These are phyloP conservation scores for Galerina marginata DNA, from an alignment of 768 basidiomycete species.

Conservation along the genomic window DNA sequence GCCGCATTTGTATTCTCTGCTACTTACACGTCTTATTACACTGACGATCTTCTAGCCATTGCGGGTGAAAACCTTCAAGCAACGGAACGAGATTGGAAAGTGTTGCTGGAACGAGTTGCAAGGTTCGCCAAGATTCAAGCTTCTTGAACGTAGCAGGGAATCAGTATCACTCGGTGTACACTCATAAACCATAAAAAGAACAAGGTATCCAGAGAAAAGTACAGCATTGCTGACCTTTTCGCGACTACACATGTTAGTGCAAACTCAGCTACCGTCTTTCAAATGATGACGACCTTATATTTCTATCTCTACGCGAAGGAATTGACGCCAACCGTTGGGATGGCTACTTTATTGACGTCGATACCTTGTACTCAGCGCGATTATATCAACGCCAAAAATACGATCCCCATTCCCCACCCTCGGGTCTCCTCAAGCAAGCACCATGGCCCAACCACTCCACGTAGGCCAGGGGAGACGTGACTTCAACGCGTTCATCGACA, in stretches of 20 bases:
- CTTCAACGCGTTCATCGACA: no score
- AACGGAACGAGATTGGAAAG: no score
- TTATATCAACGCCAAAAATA: neutral
- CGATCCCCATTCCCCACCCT: neutral
- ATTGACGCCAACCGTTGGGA: conserved; percentile 1
- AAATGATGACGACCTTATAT: neutral
- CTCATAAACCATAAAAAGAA: neutral
- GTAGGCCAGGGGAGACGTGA: no score
- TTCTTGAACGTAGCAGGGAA: neutral
- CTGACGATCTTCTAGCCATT: no score
- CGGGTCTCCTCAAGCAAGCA: neutral
- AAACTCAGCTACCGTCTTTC: neutral
- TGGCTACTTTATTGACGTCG: neutral
- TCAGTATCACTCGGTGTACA: neutral
- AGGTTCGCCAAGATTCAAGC: neutral
- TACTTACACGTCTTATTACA: neutral
- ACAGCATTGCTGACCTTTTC: neutral
- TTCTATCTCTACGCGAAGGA: neutral
- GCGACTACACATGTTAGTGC: neutral
- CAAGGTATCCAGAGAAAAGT: conserved; percentile 12
- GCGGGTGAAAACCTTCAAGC: no score
- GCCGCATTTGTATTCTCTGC: neutral
- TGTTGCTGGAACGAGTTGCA: neutral
- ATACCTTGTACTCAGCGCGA: conserved; percentile 11
- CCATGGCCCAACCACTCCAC: neutral